Percentiles rank a stretch among this genome's conserved stretches.
These are phyloP conservation scores for Tolypocladium guangdongense DNA, from an alignment of 2,329 filamentous ascomycete genomes.

Conservation along the genomic window DNA sequence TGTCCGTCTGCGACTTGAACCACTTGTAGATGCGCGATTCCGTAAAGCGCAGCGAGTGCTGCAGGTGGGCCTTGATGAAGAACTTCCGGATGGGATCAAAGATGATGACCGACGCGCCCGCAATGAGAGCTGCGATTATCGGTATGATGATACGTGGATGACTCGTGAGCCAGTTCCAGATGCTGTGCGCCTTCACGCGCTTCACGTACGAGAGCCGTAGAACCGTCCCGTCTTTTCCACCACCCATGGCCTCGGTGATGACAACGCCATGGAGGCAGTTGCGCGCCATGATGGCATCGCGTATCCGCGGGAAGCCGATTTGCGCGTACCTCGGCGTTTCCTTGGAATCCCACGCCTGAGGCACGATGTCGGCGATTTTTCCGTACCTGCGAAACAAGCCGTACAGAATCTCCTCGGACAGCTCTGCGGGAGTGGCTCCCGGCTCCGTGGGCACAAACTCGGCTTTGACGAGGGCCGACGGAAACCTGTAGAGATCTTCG, in stretches of 20 bases:
- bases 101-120: conserved; percentile 72
- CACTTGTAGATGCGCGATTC: conserved; percentile 68
- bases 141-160: conserved; percentile 88
- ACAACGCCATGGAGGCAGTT: conserved; percentile 86
- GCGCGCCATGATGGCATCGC: conserved; percentile 75
- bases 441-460: conserved; percentile 71
- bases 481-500: conserved; percentile 79
- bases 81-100: conserved; percentile 94
- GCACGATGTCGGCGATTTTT: conserved; percentile 75
- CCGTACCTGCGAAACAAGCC: conserved; percentile 82
- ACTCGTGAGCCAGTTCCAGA: conserved; percentile 76
- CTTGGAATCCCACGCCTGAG: conserved; percentile 80
- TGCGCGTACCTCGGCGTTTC: conserved; percentile 68
- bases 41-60: conserved; percentile 61
- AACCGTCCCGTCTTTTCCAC: conserved; percentile 64
- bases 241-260: conserved; percentile 57
- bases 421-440: conserved; percentile 61
- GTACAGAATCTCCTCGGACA: conserved; percentile 81
- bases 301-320: conserved; percentile 62
- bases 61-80: conserved; percentile 82
- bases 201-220: conserved; percentile 78
- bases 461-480: conserved; percentile 63
- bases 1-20: conserved; percentile 55
- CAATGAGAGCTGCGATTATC: conserved; percentile 66
- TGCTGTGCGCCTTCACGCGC: conserved; percentile 63